Conservation (phyloP, 2,329 filamentous ascomycete genomes). For the Colletotrichum sp. region DNA sequence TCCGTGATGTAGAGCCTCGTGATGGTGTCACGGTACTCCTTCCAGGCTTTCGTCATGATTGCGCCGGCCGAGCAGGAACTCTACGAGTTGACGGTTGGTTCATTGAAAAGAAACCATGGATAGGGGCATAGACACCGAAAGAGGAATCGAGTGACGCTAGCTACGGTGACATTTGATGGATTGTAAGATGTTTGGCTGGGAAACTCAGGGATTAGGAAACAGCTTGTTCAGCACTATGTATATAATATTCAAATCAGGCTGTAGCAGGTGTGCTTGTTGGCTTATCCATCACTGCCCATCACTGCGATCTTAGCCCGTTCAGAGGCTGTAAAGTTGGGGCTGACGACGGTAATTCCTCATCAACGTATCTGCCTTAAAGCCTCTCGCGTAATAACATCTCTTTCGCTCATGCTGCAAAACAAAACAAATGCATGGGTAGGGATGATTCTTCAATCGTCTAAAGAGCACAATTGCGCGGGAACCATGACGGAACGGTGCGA, state of each 20-base stretch:
- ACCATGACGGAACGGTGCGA: not conserved
- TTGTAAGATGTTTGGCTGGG: not conserved
- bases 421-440: not conserved
- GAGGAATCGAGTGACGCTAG: not conserved
- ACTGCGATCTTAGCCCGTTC: not conserved
- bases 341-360: not conserved
- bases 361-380: not conserved
- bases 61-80: not conserved
- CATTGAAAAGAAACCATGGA: not conserved
- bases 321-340: not conserved
- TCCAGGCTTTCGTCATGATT: conserved; percentile 52
- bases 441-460: not conserved
- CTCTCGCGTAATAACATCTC: not conserved
- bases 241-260: not conserved
- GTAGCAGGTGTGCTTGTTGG: not conserved
- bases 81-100: not conserved
- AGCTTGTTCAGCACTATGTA: not conserved
- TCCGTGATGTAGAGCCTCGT: conserved; percentile 44
- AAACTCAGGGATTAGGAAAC: not conserved
- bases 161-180: not conserved
- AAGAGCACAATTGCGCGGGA: not conserved
- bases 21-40: conserved; percentile 38
- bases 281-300: not conserved
- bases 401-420: not conserved
- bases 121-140: not conserved